Evolutionary conservation across 2,329 filamentous ascomycete species (phyloP), one percentile per base, ranked within the genome.

Genomic region (Hypomyces perniciosus): DNA sequence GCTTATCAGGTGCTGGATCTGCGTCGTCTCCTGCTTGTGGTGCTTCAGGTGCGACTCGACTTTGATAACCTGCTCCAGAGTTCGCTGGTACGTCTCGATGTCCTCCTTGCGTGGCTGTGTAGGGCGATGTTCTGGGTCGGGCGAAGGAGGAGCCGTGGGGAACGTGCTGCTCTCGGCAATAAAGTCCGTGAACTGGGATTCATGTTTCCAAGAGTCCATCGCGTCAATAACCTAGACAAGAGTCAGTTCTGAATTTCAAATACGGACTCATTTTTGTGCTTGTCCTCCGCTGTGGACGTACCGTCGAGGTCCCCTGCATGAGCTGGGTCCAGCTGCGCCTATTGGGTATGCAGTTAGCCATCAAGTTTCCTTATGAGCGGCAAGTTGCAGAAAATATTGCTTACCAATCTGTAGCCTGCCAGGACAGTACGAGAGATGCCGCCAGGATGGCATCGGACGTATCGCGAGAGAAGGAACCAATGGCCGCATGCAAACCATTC

Each of bases 361-460:
- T 43, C 37, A 46, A 44, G 42, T 28, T 10, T 8, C 20, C n/a
- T n/a, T 31, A 42, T 9, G 30, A 20, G 29, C 40, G 38, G 34
- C 12, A 33, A 33, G 28, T 34, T 50, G 35, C 49, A 54, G 45
- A 31, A 45, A 20, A 35, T 26, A 34, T 44, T 26, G 51, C 85
- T 76, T 79, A 95, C 92, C 91, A 97, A 73, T 97, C 92, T 54
- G 86, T 93, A 50, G 90, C 88, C 73, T 97, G 92, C 91, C 93
- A 97, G 35, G 91, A 95, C 45, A 99, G 79, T 44, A 97, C 80
- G 41, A 96, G 83, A 28, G 92, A 96, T 31, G 91, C 89, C 28
- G 91, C 92, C 49, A 99, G 79, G 55, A 96, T 85, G 40, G 91
- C 90, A 70, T 99, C 92, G 2, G 90, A 92, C 54, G 90, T 95